phyloP scores from a whole-genome alignment of 2,329 filamentous ascomycete genomes.

The Aureobasidium leucospermi region DNA sequence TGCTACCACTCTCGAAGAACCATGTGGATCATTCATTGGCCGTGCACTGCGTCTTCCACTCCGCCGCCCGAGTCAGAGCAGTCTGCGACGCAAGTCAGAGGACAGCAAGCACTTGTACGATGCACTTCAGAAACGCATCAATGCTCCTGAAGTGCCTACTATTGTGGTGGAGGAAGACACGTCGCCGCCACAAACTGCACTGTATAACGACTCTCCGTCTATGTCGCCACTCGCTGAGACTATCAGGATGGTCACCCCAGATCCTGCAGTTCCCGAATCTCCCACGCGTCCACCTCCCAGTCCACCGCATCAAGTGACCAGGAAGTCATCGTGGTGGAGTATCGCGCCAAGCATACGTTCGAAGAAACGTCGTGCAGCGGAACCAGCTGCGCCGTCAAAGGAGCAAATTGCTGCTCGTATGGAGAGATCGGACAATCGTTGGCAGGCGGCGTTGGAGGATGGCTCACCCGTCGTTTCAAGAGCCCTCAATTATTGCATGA shows the following conservation, averaged over 20 bases:
- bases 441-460: conserved; percentile 35
- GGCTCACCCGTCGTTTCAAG: conserved; percentile 24
- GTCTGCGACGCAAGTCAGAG: conserved; percentile 29
- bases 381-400: conserved; percentile 24
- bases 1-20: neutral
- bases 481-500: conserved; percentile 20
- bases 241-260: conserved; percentile 30
- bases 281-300: neutral
- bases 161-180: neutral
- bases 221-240: conserved; percentile 18
- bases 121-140: conserved; percentile 48
- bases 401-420: conserved; percentile 34
- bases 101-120: conserved; percentile 57
- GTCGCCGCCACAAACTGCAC: neutral
- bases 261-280: neutral
- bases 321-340: conserved; percentile 9
- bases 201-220: neutral
- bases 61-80: conserved; percentile 23
- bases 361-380: conserved; percentile 1
- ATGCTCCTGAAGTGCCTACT: conserved; percentile 37
- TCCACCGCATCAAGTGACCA: neutral
- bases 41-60: conserved; percentile 23
- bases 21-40: conserved; percentile 24
- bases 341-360: conserved; percentile 4
- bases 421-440: conserved; percentile 32